Base-by-base conservation (phyloP, 2,329 filamentous ascomycete species). In the Teratosphaeria pseudoeucalypti region DNA sequence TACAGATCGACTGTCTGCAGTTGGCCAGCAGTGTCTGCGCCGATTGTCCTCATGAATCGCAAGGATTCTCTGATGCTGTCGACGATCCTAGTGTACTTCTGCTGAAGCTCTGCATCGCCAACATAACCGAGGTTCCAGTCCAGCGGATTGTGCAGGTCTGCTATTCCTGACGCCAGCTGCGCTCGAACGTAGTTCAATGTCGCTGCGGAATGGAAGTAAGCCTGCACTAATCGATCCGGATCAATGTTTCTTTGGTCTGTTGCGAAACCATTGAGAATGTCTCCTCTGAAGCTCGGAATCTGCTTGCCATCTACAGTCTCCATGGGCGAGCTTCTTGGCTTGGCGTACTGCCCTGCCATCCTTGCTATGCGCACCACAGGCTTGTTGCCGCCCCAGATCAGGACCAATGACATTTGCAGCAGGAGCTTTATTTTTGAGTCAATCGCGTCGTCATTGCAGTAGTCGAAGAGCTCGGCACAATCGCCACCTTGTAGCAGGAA, bases 261-360 rank as follows among this genome's bases (percentile, higher is more conserved):
- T 43, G 85, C 82, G 75, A 87, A 96, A 29, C 92, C 92, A 71
- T 99, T 99, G 64, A 99, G 81, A 62, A 97, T 97, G 68, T 99
- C 94, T 16, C 94, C 94, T 57, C 94, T 82, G 81, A 97, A 99
- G 52, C 89, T 94, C 3, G 90, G 89, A 58, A 96, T 87, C 70
- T 90, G 84, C 61, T 84, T 83, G 57, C 91, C 92, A 64, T 95
- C 79, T 56, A 95, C 78, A 1, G 85, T 82, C 77, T 99, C 94
- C 43, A 85, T 92, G 0, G 92, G 89, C 67, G 87, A 95, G 3
- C 90, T 96, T 59, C 94, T 81, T 2, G 92, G 94, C 77, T 99
- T 99, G 34, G 94, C 94, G 71, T 96, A 99, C 79, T 99, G 94
- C 3, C 94, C 94, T 12, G 94, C 94, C 85, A 97, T 96, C 62